A percentile compares a stretch with the other conserved stretches of the same genome.
phyloP scores from a whole-genome alignment of 169 alveolate genomes.

The Besnoitia besnoiti region DNA sequence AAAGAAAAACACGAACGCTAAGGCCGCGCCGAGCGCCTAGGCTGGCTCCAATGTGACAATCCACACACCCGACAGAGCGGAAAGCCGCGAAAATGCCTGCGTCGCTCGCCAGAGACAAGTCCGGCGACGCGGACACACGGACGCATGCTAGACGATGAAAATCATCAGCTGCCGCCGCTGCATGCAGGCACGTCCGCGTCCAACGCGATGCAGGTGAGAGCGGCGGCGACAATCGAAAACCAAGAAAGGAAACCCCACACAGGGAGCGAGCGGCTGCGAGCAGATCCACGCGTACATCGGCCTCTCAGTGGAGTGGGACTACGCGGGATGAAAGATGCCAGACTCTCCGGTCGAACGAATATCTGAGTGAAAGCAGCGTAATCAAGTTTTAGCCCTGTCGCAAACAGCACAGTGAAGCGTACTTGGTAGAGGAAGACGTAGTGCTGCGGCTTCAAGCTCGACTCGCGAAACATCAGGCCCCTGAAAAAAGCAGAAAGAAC shows the following conservation, averaged over 20 bases:
- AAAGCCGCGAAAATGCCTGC: background rate
- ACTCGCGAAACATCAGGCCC: constrained; percentile 24
- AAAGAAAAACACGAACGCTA: background rate
- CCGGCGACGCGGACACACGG: too few species aligned
- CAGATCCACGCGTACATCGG: too few species aligned
- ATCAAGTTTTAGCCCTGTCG: background rate
- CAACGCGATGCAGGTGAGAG: background rate
- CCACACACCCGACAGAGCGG: background rate
- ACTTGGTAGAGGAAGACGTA: constrained; percentile 39
- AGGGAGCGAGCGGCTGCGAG: background rate
- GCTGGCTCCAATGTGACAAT: too few species aligned
- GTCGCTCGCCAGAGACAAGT: background rate
- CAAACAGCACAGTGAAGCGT: background rate
- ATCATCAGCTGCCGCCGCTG: too few species aligned
- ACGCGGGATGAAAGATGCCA: background rate
- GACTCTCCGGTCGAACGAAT: background rate
- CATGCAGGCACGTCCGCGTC: too few species aligned
- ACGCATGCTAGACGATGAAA: too few species aligned
- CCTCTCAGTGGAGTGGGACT: too few species aligned
- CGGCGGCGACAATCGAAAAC: background rate
- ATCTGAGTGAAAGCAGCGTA: background rate
- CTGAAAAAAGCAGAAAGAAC: background rate
- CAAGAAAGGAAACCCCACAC: background rate
- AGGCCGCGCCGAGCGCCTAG: too few species aligned
- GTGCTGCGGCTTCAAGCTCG: constrained; percentile 44